Evolutionary conservation across 1,284 basidiomycete species (phyloP).

Genomic region (Moesziomyces sp.): DNA sequence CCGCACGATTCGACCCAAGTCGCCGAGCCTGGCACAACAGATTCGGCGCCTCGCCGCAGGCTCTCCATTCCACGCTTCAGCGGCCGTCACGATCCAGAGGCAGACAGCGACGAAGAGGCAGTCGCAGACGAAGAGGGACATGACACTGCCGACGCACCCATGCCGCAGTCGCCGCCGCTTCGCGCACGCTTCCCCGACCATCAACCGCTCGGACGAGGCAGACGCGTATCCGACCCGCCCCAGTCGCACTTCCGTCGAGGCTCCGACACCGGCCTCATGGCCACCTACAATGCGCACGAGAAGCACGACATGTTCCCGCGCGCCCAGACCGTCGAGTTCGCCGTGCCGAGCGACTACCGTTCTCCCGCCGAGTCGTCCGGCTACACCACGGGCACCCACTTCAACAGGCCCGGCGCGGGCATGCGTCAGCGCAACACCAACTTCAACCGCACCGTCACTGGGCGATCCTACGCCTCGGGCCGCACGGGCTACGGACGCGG

Average conservation of each 20-base stretch:
- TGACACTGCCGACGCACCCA: background rate
- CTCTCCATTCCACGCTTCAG: conserved; percentile 42
- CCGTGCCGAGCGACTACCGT: conserved; percentile 65
- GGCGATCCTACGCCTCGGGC: conserved; percentile 35
- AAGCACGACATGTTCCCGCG: conserved; percentile 69
- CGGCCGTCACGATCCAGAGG: conserved; percentile 32
- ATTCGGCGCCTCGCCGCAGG: conserved; percentile 11
- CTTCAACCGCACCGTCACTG: conserved; percentile 44
- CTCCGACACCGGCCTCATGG: conserved; percentile 40
- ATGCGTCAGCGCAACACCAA: conserved; percentile 35
- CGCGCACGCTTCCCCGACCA: conserved; percentile 39
- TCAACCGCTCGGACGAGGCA: conserved; percentile 10
- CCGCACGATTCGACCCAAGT: conserved; percentile 10
- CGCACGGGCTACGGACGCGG: conserved; percentile 39
- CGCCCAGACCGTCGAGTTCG: conserved; percentile 74
- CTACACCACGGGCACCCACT: conserved; percentile 21
- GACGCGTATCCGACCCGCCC: conserved; percentile 50
- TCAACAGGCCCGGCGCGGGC: conserved; percentile 5
- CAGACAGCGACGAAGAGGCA: conserved; percentile 30
- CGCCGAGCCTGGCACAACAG: background rate
- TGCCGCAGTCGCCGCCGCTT: conserved; percentile 20
- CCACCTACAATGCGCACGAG: conserved; percentile 22
- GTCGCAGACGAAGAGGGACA: conserved; percentile 9
- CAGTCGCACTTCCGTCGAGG: conserved; percentile 38
- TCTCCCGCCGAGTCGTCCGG: conserved; percentile 12